These are phyloP conservation scores for Erodium maritimum DNA, from an alignment of 345 rosid species.

Conservation along the genomic window DNA sequence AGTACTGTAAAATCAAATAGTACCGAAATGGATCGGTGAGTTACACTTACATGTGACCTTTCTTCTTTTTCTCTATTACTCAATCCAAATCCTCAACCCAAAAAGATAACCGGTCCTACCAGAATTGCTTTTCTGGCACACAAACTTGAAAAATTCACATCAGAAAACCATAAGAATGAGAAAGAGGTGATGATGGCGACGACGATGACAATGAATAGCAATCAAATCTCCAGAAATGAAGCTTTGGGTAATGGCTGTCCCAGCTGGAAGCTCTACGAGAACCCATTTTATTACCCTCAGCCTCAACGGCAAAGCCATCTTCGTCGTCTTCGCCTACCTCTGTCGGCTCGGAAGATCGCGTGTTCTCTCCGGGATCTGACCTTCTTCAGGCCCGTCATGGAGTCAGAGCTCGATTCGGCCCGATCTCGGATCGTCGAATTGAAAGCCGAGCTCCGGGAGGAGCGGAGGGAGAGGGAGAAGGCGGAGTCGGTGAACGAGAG, in stretches of 20 bases:
- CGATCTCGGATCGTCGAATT: slow-evolving; percentile 46
- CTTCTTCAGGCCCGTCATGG: slow-evolving; percentile 42
- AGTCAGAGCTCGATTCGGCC: slow-evolving; percentile 35
- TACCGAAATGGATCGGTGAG: slow-evolving; percentile 18
- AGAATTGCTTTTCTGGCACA: slow-evolving; percentile 4
- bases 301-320: slow-evolving; percentile 16
- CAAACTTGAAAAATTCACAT: too few species aligned
- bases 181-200: slow-evolving; percentile 13
- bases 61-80: slow-evolving; percentile 14
- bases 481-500: slow-evolving; percentile 47
- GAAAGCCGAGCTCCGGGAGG: slow-evolving; percentile 57
- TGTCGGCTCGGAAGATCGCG: slow-evolving; percentile 25
- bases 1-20: too few species aligned
- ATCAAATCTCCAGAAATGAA: slow-evolving; percentile 18
- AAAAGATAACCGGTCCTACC: slow-evolving; percentile 26
- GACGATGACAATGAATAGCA: slow-evolving; percentile 37
- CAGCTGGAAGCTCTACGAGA: slow-evolving; percentile 41
- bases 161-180: too few species aligned
- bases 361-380: slow-evolving; percentile 63
- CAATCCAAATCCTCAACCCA: slow-evolving; percentile 28
- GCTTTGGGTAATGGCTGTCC: slow-evolving; percentile 19
- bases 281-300: slow-evolving; percentile 43
- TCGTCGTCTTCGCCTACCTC: slow-evolving; percentile 15
- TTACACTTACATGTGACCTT: slow-evolving; percentile 9
- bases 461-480: slow-evolving; percentile 50